A percentile compares a stretch with the other conserved stretches of the same genome.
Evolutionary conservation across 108 stramenopile species (phyloP).

Genomic region (Cyclotella baltica): DNA sequence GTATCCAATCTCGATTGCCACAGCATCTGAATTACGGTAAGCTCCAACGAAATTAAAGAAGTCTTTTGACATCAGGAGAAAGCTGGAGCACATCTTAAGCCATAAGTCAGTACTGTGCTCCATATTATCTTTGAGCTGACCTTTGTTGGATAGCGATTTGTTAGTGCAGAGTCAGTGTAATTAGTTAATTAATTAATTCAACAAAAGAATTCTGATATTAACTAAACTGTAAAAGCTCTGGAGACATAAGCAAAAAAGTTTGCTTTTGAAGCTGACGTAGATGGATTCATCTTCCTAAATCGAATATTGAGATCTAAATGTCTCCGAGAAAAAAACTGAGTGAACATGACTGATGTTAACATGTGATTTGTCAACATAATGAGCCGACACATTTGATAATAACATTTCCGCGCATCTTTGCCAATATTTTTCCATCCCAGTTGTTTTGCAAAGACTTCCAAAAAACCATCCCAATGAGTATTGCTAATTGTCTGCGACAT

Average conservation of each 20-base stretch:
- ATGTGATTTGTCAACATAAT: background rate
- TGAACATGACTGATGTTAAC: background rate
- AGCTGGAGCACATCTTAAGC: background rate
- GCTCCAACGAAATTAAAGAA: constrained; percentile 7
- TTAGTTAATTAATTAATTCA: too few species aligned
- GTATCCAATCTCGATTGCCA: constrained; percentile 4
- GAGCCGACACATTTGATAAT: constrained; percentile 9
- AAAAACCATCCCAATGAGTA: background rate
- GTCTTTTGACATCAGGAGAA: constrained; percentile 1
- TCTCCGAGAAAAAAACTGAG: background rate
- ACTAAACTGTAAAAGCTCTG: background rate
- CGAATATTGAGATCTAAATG: background rate
- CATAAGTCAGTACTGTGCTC: background rate
- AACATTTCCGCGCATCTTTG: constrained; percentile 12
- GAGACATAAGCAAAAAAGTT: background rate
- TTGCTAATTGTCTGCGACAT: background rate
- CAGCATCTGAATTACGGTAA: background rate
- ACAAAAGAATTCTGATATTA: too few species aligned
- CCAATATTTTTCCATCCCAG: constrained; percentile 18
- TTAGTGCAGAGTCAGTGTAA: too few species aligned
- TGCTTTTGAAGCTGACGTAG: background rate
- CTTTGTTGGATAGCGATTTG: too few species aligned
- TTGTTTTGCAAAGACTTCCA: background rate
- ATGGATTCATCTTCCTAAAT: background rate
- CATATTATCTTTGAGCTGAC: background rate